phyloP scores from a whole-genome alignment of 495 filamentous ascomycete species.

The Emericellopsis terricola region DNA sequence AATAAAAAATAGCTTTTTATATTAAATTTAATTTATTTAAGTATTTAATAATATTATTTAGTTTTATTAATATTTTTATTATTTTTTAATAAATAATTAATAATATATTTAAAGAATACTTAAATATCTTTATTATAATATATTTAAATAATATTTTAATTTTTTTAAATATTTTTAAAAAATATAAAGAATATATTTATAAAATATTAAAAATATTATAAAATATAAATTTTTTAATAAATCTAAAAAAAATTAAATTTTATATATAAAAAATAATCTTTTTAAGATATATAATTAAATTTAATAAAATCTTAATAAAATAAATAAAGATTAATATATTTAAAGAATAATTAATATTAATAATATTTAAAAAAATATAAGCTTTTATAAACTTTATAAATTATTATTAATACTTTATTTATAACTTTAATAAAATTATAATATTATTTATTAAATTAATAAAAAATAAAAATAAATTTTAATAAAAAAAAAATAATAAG shows the following conservation, averaged over 20 bases:
- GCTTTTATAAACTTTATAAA: neutral
- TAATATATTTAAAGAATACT: no score
- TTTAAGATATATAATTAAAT: neutral
- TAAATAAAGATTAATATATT: neutral
- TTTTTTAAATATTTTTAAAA: neutral
- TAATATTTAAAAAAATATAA: neutral
- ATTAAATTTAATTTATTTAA: no score
- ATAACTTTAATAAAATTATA: neutral
- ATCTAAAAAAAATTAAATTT: neutral
- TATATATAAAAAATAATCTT: neutral
- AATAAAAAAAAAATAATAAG: no score
- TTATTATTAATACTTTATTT: neutral
- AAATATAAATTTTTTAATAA: neutral
- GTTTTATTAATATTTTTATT: no score
- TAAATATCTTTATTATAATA: no score
- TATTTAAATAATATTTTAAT: no score
- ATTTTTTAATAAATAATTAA: no score
- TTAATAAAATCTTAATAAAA: neutral
- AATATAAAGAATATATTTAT: neutral
- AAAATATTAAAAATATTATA: neutral
- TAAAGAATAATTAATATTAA: neutral
- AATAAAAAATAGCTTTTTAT: no score
- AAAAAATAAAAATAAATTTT: no score
- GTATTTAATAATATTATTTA: no score
- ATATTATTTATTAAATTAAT: neutral